Percentiles rank a stretch among this genome's conserved stretches.
These are phyloP conservation scores for Glebionis coronaria DNA, from an alignment of 129 eudicot genomes.

Conservation along the genomic window DNA sequence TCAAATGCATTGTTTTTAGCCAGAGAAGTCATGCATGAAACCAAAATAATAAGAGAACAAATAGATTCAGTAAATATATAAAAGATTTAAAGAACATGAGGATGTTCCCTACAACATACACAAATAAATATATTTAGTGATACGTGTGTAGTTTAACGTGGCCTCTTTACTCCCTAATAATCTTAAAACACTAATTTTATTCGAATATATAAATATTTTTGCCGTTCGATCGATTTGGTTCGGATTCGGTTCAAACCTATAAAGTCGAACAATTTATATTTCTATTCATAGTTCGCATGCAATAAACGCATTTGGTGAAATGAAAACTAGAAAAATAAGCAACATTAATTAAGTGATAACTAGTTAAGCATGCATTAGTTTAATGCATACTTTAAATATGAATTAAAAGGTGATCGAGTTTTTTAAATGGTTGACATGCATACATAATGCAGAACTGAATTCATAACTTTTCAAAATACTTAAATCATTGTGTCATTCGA, in stretches of 20 bases:
- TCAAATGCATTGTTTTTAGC: constrained; percentile 28
- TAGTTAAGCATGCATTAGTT: too few species aligned
- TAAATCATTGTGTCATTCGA: too few species aligned
- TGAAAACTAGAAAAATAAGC: too few species aligned
- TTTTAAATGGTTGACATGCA: too few species aligned
- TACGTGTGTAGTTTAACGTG: constrained; percentile 21
- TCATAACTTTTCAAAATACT: too few species aligned
- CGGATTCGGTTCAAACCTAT: constrained; percentile 7
- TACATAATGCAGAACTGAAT: too few species aligned
- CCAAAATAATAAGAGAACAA: not conserved
- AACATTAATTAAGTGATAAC: too few species aligned
- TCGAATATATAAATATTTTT: not conserved
- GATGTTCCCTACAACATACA: constrained; percentile 28
- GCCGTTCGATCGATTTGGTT: not conserved
- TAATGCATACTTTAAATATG: too few species aligned
- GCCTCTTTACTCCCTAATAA: constrained; percentile 1
- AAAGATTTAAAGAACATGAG: constrained; percentile 30
- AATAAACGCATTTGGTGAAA: not conserved
- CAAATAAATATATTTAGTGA: constrained; percentile 23
- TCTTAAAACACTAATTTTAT: not conserved
- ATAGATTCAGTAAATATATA: not conserved
- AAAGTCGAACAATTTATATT: not conserved
- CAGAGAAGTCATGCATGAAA: constrained; percentile 10
- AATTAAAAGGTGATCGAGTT: too few species aligned
- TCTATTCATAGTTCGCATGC: too few species aligned